Evolutionary conservation across 129 eudicot species (phyloP).

Genomic region (Flaveria robusta): DNA sequence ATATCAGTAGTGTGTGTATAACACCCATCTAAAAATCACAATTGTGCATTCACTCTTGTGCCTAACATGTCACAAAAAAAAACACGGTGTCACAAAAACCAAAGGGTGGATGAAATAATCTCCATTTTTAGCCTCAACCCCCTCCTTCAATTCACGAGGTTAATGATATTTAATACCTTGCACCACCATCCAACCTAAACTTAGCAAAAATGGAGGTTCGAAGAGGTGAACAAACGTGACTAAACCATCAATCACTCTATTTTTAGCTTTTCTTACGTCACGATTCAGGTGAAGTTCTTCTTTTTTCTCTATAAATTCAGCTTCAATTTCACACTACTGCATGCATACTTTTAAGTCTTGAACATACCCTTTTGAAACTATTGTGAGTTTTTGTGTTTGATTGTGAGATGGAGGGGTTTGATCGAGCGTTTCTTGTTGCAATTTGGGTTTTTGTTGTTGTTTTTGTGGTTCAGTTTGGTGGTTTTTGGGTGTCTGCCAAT

Average conservation of each 20-base stretch:
- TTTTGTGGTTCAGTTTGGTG: conserved; percentile 5
- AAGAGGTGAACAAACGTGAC: conserved; percentile 34
- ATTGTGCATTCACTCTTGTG: too few relatives aligned
- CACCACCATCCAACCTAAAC: conserved; percentile 15
- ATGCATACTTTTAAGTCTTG: neutral
- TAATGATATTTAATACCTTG: conserved; percentile 21
- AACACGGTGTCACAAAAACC: too few relatives aligned
- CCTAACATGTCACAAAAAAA: too few relatives aligned
- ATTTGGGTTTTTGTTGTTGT: conserved; percentile 7
- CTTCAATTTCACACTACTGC: neutral
- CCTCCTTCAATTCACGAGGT: conserved; percentile 16
- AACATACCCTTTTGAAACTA: neutral
- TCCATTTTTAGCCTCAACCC: too few relatives aligned
- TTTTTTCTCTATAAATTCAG: neutral
- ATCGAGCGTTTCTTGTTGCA: conserved; percentile 21
- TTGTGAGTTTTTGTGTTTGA: neutral
- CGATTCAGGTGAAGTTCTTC: conserved; percentile 23
- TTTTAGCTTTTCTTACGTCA: conserved; percentile 28
- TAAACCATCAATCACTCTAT: conserved; percentile 30
- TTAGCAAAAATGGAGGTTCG: conserved; percentile 27
- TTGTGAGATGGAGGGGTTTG: conserved; percentile 32
- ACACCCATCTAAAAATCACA: too few relatives aligned
- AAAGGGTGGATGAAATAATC: too few relatives aligned
- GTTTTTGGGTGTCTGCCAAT: conserved; percentile 38
- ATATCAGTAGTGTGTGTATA: too few relatives aligned